These are phyloP conservation scores for Hapsidospora chrysogenum DNA, from an alignment of 495 filamentous ascomycete genomes.

Conservation along the genomic window DNA sequence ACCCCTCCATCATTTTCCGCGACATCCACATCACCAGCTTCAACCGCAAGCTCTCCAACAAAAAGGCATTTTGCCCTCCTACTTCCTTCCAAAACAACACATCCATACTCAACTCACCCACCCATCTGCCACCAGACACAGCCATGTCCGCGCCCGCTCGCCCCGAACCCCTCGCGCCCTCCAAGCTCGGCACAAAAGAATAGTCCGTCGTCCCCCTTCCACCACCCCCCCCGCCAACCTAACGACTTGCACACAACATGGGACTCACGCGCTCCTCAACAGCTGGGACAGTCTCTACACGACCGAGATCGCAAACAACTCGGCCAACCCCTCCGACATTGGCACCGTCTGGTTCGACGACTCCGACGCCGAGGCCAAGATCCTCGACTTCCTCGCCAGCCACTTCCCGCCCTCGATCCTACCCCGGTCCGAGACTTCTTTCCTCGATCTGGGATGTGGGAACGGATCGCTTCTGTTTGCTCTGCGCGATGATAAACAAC, in stretches of 20 bases:
- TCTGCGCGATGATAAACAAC: slow-evolving; percentile 29
- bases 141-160: slow-evolving; percentile 9
- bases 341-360: slow-evolving; percentile 68
- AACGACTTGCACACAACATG: background rate
- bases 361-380: slow-evolving; percentile 44
- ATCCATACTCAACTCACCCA: too few species aligned
- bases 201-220: slow-evolving; percentile 26
- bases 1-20: too few species aligned
- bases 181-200: slow-evolving; percentile 49
- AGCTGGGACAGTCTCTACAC: slow-evolving; percentile 59
- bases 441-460: slow-evolving; percentile 73
- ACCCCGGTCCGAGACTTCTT: slow-evolving; percentile 11
- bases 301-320: slow-evolving; percentile 43
- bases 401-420: slow-evolving; percentile 10
- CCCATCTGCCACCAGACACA: too few species aligned
- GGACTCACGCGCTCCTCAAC: slow-evolving; percentile 2
- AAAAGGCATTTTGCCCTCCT: too few species aligned
- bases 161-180: slow-evolving; percentile 39
- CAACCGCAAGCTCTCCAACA: too few species aligned
- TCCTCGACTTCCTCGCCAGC: slow-evolving; percentile 37
- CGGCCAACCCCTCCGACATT: slow-evolving; percentile 39
- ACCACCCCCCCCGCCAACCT: background rate
- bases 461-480: slow-evolving; percentile 80
- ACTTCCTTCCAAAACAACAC: too few species aligned
- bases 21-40: too few species aligned